phyloP scores from a whole-genome alignment of 352 stramenopile species.

The Phytopythium kandeliae region DNA sequence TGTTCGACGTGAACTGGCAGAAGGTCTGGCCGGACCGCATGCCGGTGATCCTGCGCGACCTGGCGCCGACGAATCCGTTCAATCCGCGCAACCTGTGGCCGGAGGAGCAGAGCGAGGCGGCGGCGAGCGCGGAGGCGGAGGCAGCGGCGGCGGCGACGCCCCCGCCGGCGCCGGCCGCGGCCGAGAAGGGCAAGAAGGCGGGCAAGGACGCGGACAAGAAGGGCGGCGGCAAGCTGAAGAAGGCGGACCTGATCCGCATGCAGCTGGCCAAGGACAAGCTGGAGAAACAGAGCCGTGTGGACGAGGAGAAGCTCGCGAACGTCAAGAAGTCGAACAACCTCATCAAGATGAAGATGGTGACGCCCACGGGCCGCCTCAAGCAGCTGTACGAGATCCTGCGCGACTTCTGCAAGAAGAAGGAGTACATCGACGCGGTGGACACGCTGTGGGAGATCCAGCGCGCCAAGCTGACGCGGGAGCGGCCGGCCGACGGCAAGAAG shows the following conservation, averaged over 20 bases:
- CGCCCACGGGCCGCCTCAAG: slow-evolving; percentile 70
- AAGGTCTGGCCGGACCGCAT: slow-evolving; percentile 87
- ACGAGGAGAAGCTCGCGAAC: slow-evolving; percentile 86
- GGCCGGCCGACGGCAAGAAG: slow-evolving; percentile 41
- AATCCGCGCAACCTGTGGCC: slow-evolving; percentile 85
- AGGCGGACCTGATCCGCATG: slow-evolving; percentile 83
- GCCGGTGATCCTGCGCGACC: slow-evolving; percentile 80
- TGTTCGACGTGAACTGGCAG: slow-evolving; percentile 87
- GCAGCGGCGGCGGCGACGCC: slow-evolving; percentile 1
- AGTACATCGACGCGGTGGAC: slow-evolving; percentile 80
- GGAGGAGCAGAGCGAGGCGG: slow-evolving; percentile 57
- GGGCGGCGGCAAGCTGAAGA: slow-evolving; percentile 63
- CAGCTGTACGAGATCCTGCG: slow-evolving; percentile 84
- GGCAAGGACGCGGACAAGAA: slow-evolving; percentile 30
- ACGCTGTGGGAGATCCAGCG: slow-evolving; percentile 87
- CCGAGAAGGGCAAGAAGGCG: slow-evolving; percentile 15
- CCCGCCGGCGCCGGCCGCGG: slow-evolving; percentile 1
- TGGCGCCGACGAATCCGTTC: slow-evolving; percentile 82
- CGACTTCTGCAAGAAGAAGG: slow-evolving; percentile 80
- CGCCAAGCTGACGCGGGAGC: slow-evolving; percentile 50
- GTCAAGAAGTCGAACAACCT: slow-evolving; percentile 81
- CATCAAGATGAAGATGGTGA: slow-evolving; percentile 85
- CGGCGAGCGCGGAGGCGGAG: background rate
- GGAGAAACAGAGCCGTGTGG: slow-evolving; percentile 83
- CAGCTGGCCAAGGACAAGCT: slow-evolving; percentile 84